These are phyloP conservation scores for Uromyces viciae-fabae DNA, from an alignment of 1,284 basidiomycete genomes.

Conservation along the genomic window DNA sequence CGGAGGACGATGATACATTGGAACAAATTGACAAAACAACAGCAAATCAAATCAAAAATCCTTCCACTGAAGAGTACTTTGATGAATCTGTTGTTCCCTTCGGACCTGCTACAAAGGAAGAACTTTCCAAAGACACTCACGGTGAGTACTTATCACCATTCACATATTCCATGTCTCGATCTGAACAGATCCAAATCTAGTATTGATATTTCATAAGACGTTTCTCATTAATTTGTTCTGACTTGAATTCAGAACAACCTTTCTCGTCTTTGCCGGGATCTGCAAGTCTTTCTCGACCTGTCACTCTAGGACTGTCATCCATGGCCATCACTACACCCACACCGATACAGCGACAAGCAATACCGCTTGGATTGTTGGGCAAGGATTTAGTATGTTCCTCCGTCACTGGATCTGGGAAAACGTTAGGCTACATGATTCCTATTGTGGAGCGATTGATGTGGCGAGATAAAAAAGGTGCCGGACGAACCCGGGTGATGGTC, in stretches of 20 bases:
- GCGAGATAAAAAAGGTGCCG: conserved; percentile 45
- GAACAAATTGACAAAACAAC: background rate
- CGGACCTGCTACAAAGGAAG: conserved; percentile 37
- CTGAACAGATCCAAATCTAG: background rate
- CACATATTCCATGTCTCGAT: background rate
- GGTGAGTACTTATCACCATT: conserved; percentile 10
- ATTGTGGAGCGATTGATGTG: conserved; percentile 74
- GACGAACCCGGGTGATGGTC: conserved; percentile 84
- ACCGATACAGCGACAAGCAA: conserved; percentile 87
- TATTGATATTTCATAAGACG: background rate
- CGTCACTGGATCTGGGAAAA: conserved; percentile 94
- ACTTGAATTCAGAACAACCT: conserved; percentile 31
- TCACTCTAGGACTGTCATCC: conserved; percentile 77
- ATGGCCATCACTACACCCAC: conserved; percentile 82
- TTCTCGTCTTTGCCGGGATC: conserved; percentile 43
- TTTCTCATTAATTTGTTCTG: background rate
- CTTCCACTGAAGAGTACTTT: conserved; percentile 21
- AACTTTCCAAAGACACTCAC: conserved; percentile 38
- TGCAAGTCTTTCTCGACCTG: conserved; percentile 75
- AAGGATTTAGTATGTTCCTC: conserved; percentile 93
- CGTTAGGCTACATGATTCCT: conserved; percentile 90
- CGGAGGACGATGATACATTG: background rate
- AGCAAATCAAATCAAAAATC: background rate
- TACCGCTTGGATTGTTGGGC: conserved; percentile 85
- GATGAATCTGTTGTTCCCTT: conserved; percentile 35